Conservation (phyloP, 1,284 basidiomycete genomes). For the Polyporus tsugae region DNA sequence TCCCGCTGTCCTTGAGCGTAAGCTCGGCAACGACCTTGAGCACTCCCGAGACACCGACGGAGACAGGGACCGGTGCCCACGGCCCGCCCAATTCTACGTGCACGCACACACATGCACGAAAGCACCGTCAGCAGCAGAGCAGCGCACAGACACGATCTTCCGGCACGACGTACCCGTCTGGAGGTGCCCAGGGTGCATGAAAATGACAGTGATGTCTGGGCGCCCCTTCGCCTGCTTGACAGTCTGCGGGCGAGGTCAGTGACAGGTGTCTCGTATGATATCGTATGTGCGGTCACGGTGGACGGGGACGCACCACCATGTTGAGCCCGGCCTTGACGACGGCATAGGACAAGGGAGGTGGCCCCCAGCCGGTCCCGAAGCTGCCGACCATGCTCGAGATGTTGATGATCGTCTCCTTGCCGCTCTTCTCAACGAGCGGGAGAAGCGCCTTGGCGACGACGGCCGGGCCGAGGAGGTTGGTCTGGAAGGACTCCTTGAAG, state of each 20-base stretch:
- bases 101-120: no score
- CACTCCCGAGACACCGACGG: slow-evolving; percentile 11
- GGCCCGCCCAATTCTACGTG: slow-evolving; percentile 13
- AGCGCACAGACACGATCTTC: not conserved
- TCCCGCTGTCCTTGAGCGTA: slow-evolving; percentile 10
- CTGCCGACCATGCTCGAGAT: slow-evolving; percentile 44
- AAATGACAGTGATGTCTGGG: slow-evolving; percentile 1
- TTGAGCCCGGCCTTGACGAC: slow-evolving; percentile 42
- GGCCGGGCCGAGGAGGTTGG: not conserved
- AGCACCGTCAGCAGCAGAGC: not conserved
- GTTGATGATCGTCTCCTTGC: slow-evolving; percentile 46
- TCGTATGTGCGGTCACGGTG: no score
- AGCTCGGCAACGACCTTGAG: slow-evolving; percentile 9
- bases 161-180: slow-evolving; percentile 1
- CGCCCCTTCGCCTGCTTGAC: slow-evolving; percentile 37
- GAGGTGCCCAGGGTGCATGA: slow-evolving; percentile 13
- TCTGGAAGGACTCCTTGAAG: slow-evolving; percentile 2
- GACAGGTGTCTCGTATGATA: no score
- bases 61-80: not conserved
- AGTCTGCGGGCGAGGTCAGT: slow-evolving; percentile 31
- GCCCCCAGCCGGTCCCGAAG: slow-evolving; percentile 36
- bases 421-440: slow-evolving; percentile 42
- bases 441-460: not conserved
- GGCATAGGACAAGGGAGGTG: slow-evolving; percentile 37
- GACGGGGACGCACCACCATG: slow-evolving; percentile 38